A percentile compares a stretch with the other conserved stretches of the same genome.
These are phyloP conservation scores for Nicotiana paniculata DNA, from an alignment of 257 asterid genomes.

Conservation along the genomic window DNA sequence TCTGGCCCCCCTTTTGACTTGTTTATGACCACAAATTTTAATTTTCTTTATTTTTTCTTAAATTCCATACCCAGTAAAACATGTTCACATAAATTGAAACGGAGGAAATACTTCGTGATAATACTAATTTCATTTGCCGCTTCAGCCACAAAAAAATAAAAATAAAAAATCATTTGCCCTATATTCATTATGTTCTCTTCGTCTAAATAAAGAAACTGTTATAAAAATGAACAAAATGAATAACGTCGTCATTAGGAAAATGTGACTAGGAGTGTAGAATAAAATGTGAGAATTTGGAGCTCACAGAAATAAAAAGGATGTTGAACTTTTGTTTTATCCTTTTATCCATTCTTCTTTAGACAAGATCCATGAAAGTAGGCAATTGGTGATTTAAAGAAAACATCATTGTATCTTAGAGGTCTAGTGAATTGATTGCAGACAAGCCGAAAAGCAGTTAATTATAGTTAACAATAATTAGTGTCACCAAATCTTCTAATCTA, in stretches of 20 bases:
- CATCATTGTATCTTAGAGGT: background rate
- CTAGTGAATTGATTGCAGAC: background rate
- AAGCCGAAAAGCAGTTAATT: conserved; percentile 14
- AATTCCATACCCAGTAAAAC: too few relatives aligned
- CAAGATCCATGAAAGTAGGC: conserved; percentile 6
- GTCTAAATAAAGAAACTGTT: too few relatives aligned
- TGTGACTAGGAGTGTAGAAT: background rate
- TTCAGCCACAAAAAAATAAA: too few relatives aligned
- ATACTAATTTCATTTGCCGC: background rate
- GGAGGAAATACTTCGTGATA: background rate
- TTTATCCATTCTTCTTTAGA: background rate
- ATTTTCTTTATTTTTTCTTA: too few relatives aligned
- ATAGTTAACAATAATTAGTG: conserved; percentile 5
- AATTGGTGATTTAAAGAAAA: conserved; percentile 8
- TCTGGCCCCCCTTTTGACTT: too few relatives aligned
- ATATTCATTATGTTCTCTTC: too few relatives aligned
- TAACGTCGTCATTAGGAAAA: background rate
- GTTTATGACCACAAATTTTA: too few relatives aligned
- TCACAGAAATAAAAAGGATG: background rate
- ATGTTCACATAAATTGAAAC: too few relatives aligned
- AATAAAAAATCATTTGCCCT: too few relatives aligned
- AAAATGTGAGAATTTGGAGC: background rate
- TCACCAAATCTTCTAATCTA: conserved; percentile 5
- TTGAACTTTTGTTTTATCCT: background rate
- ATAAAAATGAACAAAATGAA: background rate